Percentiles rank a stretch among this genome's conserved stretches.
These are phyloP conservation scores for Pythium vanterpoolii DNA, from an alignment of 352 stramenopile genomes.

Conservation along the genomic window DNA sequence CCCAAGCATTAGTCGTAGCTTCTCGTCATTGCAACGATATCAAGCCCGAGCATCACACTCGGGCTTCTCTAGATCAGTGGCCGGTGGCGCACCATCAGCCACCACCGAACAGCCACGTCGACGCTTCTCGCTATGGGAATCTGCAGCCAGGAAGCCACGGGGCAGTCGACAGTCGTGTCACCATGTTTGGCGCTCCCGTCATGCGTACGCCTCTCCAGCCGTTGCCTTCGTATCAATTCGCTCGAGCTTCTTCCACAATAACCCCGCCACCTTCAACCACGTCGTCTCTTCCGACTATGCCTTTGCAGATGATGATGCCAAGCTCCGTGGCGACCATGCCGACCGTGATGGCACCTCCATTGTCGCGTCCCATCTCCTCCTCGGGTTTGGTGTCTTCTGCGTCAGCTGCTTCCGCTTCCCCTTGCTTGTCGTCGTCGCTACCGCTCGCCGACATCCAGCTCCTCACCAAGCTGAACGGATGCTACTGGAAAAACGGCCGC, in stretches of 20 bases:
- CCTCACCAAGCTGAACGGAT: slow-evolving; percentile 57
- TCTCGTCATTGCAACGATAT: neutral
- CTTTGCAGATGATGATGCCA: neutral
- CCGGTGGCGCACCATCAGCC: neutral
- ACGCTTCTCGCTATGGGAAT: neutral
- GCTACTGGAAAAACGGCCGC: slow-evolving; percentile 89
- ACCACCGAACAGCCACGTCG: neutral
- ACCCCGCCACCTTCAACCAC: neutral
- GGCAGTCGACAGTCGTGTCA: neutral
- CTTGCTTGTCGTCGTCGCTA: neutral
- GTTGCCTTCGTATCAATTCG: neutral
- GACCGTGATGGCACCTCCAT: neutral
- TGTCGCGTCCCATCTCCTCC: neutral
- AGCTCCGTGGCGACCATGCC: neutral
- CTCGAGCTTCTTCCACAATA: neutral
- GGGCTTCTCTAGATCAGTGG: neutral
- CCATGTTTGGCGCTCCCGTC: neutral
- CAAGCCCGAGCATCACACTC: slow-evolving; percentile 5
- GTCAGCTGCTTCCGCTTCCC: too few species aligned
- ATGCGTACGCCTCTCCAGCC: neutral
- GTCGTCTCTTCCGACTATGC: neutral
- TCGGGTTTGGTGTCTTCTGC: too few species aligned
- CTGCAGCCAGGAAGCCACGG: neutral
- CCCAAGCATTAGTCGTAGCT: neutral
- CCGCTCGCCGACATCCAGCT: slow-evolving; percentile 34